Percentiles rank a stretch among this genome's conserved stretches.
These are phyloP conservation scores for Echium plantagineum DNA, from an alignment of 257 asterid genomes.

Conservation along the genomic window DNA sequence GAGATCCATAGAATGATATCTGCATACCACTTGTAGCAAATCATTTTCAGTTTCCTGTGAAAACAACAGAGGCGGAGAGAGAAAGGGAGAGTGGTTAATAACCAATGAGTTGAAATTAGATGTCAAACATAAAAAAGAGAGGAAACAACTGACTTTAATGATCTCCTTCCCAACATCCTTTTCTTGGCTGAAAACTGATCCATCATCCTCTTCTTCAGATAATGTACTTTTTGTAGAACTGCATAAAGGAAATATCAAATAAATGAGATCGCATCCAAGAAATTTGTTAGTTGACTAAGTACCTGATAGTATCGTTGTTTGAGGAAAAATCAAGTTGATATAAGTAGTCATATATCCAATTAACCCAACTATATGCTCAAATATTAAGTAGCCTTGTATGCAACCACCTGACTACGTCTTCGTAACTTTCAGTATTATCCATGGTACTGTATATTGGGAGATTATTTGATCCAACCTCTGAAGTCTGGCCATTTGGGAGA, in stretches of 20 bases:
- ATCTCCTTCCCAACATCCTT: constrained; percentile 38
- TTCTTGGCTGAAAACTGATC: constrained; percentile 25
- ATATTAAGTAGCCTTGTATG: constrained; percentile 5
- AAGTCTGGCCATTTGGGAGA: constrained; percentile 24
- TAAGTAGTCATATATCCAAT: background rate
- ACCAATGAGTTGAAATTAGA: constrained; percentile 6
- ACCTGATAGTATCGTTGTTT: no score
- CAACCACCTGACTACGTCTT: constrained; percentile 64
- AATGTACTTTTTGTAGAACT: constrained; percentile 62
- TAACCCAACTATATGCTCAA: background rate
- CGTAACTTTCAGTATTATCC: constrained; percentile 40
- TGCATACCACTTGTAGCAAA: constrained; percentile 71
- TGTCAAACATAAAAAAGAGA: constrained; percentile 8
- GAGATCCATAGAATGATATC: constrained; percentile 52
- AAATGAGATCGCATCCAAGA: background rate
- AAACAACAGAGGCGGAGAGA: constrained; percentile 6
- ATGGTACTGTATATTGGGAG: constrained; percentile 25
- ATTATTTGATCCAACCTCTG: constrained; percentile 24
- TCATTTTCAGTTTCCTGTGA: constrained; percentile 68
- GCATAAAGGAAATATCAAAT: constrained; percentile 29
- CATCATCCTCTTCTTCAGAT: constrained; percentile 53
- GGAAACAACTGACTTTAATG: constrained; percentile 37
- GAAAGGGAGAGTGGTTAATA: constrained; percentile 10
- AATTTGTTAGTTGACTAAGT: background rate
- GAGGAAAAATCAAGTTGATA: no score